A percentile compares a stretch with the other conserved stretches of the same genome.
Conservation (phyloP, 1,284 basidiomycete genomes). For the Exsudoporus floridanus region DNA sequence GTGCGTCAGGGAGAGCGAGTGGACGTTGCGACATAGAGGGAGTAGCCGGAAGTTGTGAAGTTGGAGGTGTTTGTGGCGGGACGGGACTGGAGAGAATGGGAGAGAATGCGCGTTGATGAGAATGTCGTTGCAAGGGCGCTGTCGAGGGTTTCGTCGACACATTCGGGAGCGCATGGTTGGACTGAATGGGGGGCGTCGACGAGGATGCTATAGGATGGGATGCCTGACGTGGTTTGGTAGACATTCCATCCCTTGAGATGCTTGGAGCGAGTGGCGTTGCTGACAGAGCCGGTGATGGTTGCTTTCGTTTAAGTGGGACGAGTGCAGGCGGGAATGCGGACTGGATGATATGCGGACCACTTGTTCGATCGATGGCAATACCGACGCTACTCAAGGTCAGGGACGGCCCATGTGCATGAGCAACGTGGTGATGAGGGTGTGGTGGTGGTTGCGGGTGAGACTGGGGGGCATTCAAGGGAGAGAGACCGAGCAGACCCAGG, state of each 20-base stretch:
- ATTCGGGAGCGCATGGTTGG: conserved; percentile 6
- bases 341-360: conserved; percentile 21
- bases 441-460: conserved; percentile 23
- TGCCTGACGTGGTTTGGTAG: conserved; percentile 18
- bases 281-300: conserved; percentile 28
- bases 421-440: conserved; percentile 25
- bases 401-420: conserved; percentile 30
- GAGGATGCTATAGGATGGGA: conserved; percentile 21
- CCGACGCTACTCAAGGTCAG: conserved; percentile 30
- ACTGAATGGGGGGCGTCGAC: conserved; percentile 13
- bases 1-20: conserved; percentile 12
- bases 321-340: conserved; percentile 33
- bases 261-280: conserved; percentile 10
- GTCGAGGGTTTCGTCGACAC: conserved; percentile 14
- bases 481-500: conserved; percentile 49
- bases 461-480: conserved; percentile 34
- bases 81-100: conserved; percentile 14
- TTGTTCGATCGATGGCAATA: conserved; percentile 27
- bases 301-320: conserved; percentile 45
- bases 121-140: conserved; percentile 13
- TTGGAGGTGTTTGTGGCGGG: conserved; percentile 18
- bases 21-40: conserved; percentile 26
- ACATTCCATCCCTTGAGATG: conserved; percentile 6
- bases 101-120: conserved; percentile 26
- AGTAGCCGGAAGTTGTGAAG: conserved; percentile 15